Evolutionary conservation across 768 basidiomycete genomes (phyloP).

Genomic region (Russula abietina): DNA sequence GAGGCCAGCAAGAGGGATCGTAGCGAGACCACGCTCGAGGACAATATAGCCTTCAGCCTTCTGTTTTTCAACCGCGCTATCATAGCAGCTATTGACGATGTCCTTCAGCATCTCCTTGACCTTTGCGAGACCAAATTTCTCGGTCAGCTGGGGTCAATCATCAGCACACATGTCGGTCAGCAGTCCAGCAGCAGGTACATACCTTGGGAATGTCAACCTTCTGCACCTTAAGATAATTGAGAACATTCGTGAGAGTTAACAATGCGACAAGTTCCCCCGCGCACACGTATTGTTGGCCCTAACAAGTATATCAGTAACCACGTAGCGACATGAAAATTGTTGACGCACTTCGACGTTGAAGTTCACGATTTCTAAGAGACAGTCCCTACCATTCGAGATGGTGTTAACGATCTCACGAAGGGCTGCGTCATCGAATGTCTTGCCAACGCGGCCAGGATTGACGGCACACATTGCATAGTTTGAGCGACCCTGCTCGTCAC

Average conservation of each 20-base stretch:
- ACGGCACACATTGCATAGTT: slow-evolving; percentile 99
- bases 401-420: slow-evolving; percentile 95
- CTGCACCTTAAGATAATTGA: slow-evolving; percentile 94
- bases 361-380: slow-evolving; percentile 96
- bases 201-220: slow-evolving; percentile 92
- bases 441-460: no score
- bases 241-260: slow-evolving; percentile 90
- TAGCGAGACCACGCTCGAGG: slow-evolving; percentile 94
- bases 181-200: slow-evolving; percentile 4
- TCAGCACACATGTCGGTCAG: not conserved
- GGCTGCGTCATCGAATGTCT: slow-evolving; percentile 92
- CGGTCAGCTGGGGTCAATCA: slow-evolving; percentile 55
- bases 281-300: slow-evolving; percentile 99
- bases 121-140: slow-evolving; percentile 82
- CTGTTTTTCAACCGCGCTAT: slow-evolving; percentile 71
- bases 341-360: slow-evolving; percentile 78
- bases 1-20: slow-evolving; percentile 91
- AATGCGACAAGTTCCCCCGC: slow-evolving; percentile 93
- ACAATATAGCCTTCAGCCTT: slow-evolving; percentile 83
- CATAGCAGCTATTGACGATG: slow-evolving; percentile 78
- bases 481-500: slow-evolving; percentile 85
- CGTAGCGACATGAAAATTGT: not conserved
- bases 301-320: slow-evolving; percentile 16
- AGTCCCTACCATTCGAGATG: slow-evolving; percentile 68
- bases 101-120: slow-evolving; percentile 94